Evolutionary conservation across 148 eudicot genomes (phyloP).

Genomic region (Agrostemma githago): DNA sequence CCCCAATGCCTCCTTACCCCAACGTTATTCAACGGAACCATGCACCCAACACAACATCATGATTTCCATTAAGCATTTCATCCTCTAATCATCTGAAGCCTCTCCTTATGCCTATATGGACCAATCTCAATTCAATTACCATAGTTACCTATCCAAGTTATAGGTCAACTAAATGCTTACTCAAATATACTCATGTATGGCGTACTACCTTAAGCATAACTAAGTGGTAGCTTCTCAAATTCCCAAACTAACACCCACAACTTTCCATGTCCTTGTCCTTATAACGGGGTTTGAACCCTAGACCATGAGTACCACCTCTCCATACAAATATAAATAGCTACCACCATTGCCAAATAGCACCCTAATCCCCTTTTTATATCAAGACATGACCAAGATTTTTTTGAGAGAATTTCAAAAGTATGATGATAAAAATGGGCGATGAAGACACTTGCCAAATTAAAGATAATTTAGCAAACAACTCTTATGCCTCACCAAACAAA

Average conservation of each 20-base stretch:
- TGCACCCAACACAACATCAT: not conserved
- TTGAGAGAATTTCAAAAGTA: not conserved
- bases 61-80: not conserved
- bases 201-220: not conserved
- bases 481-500: not conserved
- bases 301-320: not conserved
- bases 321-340: not conserved
- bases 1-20: not conserved
- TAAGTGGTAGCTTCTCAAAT: not conserved
- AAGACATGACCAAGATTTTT: not conserved
- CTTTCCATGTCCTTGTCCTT: not conserved
- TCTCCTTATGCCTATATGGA: not conserved
- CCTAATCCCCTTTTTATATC: not conserved
- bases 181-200: not conserved
- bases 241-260: not conserved
- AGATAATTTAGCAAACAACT: not conserved
- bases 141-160: not conserved
- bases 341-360: not conserved
- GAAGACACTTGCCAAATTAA: not conserved
- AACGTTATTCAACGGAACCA: not conserved
- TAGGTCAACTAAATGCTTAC: not conserved
- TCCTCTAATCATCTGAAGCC: not conserved
- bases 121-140: not conserved
- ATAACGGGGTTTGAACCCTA: too few species aligned
- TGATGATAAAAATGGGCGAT: not conserved